phyloP scores from a whole-genome alignment of 83 land plant genomes.

The Diphasiastrum complanatum region DNA sequence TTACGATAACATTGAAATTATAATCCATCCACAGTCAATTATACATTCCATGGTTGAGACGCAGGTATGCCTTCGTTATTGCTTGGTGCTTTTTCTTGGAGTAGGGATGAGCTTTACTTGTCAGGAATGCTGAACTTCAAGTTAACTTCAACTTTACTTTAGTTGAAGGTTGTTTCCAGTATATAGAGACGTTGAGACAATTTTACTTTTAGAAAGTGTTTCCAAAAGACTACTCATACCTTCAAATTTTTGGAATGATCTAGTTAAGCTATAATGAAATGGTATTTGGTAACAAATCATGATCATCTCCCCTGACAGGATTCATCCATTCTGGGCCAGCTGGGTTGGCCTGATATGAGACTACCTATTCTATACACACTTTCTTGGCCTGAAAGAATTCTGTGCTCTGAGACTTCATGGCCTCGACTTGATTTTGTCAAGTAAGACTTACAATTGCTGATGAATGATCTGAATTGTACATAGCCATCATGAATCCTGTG shows the following conservation, averaged over 20 bases:
- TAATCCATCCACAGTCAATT: conserved; percentile 94
- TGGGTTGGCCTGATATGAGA: conserved; percentile 99
- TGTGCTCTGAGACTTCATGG: conserved; percentile 90
- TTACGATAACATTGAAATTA: conserved; percentile 90
- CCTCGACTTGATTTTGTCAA: conserved; percentile 95
- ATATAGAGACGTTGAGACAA: too few relatives aligned
- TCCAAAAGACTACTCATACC: too few relatives aligned
- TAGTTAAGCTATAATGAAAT: neutral
- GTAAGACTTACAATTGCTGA: conserved; percentile 23
- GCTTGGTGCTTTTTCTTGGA: too few relatives aligned
- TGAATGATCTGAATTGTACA: neutral
- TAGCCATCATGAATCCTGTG: neutral
- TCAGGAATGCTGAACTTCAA: too few relatives aligned
- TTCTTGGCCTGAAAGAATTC: conserved; percentile 93
- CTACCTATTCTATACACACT: conserved; percentile 87
- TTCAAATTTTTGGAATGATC: neutral
- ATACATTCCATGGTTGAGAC: conserved; percentile 98
- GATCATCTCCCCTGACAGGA: conserved; percentile 42
- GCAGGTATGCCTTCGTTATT: conserved; percentile 75
- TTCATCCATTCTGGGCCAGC: conserved; percentile 87
- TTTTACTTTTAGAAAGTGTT: too few relatives aligned
- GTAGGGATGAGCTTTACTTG: too few relatives aligned
- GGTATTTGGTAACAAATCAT: neutral
- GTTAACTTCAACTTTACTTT: too few relatives aligned
- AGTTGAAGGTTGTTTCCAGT: too few relatives aligned